phyloP scores from a whole-genome alignment of 768 basidiomycete species.

The Zangia roseola region DNA sequence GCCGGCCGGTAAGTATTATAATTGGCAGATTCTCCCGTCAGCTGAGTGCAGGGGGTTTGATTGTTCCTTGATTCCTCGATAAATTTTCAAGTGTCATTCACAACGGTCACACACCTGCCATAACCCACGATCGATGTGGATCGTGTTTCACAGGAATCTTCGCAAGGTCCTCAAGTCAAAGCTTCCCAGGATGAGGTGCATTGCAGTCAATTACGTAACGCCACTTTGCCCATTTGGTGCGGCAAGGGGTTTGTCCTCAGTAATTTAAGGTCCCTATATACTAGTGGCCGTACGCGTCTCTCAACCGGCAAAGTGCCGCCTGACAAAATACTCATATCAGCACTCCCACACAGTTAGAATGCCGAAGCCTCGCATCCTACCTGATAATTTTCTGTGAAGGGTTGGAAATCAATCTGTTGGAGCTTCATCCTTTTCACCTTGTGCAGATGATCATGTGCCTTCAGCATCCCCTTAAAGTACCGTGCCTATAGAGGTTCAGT shows the following conservation, averaged over 20 bases:
- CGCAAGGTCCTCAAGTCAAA: too few relatives aligned
- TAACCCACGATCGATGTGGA: too few relatives aligned
- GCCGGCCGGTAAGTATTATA: too few relatives aligned
- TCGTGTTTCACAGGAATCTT: too few relatives aligned
- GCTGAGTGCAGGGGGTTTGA: too few relatives aligned
- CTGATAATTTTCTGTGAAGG: slow-evolving; percentile 63
- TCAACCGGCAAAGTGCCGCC: slow-evolving; percentile 30
- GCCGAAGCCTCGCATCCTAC: slow-evolving; percentile 37
- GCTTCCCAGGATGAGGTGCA: too few relatives aligned
- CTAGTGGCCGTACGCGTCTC: slow-evolving; percentile 26
- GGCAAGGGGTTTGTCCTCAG: too few relatives aligned
- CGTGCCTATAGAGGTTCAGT: slow-evolving; percentile 54
- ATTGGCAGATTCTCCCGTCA: too few relatives aligned
- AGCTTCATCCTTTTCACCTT: slow-evolving; percentile 69
- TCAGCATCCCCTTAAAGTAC: slow-evolving; percentile 84
- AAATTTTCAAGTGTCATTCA: too few relatives aligned
- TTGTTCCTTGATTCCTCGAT: too few relatives aligned
- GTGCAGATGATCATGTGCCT: slow-evolving; percentile 64
- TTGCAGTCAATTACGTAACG: too few relatives aligned
- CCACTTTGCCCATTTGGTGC: too few relatives aligned
- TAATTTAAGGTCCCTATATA: not conserved
- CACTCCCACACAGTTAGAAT: not conserved
- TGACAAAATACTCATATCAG: slow-evolving; percentile 16
- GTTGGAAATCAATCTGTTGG: slow-evolving; percentile 55
- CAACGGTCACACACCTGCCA: not conserved